Evolutionary conservation across 2,329 filamentous ascomycete genomes (phyloP).

Genomic region (Allantophomopsis cytisporea): DNA sequence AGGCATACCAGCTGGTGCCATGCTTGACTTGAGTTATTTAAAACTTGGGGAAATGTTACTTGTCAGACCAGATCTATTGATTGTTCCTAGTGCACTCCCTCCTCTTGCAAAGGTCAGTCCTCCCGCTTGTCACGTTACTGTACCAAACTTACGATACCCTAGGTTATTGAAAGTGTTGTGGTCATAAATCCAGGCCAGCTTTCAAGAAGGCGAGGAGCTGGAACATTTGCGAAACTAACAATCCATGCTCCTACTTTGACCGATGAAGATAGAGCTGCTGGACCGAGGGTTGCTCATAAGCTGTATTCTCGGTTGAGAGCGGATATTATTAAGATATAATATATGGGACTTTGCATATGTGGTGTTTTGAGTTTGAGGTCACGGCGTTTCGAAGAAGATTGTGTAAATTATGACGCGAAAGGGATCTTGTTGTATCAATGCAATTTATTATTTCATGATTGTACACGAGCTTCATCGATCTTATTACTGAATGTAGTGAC

Average conservation of each 20-base stretch:
- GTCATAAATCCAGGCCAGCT: slow-evolving; percentile 83
- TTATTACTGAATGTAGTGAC: no score
- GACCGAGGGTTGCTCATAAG: slow-evolving; percentile 53
- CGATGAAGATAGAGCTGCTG: slow-evolving; percentile 40
- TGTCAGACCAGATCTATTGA: slow-evolving; percentile 70
- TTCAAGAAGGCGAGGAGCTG: slow-evolving; percentile 72
- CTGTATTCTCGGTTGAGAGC: slow-evolving; percentile 75
- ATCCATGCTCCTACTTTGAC: slow-evolving; percentile 51
- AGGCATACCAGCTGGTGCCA: slow-evolving; percentile 55
- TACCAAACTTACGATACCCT: slow-evolving; percentile 1
- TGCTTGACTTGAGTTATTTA: slow-evolving; percentile 71
- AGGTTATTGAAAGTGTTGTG: slow-evolving; percentile 85
- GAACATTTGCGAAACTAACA: slow-evolving; percentile 73
- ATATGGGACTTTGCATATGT: not conserved
- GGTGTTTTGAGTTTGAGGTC: no score
- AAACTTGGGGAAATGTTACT: slow-evolving; percentile 87
- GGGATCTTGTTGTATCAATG: no score
- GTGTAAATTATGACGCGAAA: no score
- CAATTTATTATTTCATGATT: no score
- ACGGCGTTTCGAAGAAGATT: no score
- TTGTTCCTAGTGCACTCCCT: slow-evolving; percentile 70
- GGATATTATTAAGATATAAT: slow-evolving; percentile 68
- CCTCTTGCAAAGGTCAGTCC: slow-evolving; percentile 71
- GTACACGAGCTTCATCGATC: no score
- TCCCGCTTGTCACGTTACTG: slow-evolving; percentile 1